A percentile compares a stretch with the other conserved stretches of the same genome.
Conservation (phyloP, 495 filamentous ascomycete species). For the Chlorociboria aeruginascens region DNA sequence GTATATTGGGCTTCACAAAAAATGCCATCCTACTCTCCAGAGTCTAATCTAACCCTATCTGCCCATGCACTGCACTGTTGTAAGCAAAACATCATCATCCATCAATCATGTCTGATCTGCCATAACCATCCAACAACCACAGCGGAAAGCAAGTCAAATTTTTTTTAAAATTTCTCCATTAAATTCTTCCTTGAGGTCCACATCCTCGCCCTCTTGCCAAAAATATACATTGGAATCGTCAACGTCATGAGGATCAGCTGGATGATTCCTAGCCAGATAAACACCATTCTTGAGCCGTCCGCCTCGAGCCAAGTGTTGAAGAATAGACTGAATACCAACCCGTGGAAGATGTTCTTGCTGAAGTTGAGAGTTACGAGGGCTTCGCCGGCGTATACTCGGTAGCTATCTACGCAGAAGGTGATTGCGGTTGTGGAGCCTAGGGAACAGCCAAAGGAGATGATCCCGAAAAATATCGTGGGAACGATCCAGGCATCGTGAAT, state of each 20-base stretch:
- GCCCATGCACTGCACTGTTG: background rate
- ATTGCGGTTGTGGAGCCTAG: constrained; percentile 89
- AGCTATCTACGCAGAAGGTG: constrained; percentile 89
- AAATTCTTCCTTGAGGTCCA: constrained; percentile 84
- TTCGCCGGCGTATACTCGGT: constrained; percentile 88
- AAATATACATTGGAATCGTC: constrained; percentile 93
- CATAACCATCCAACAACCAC: background rate
- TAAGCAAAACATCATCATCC: no score
- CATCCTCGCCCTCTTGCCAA: constrained; percentile 88
- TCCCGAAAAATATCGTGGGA: constrained; percentile 83
- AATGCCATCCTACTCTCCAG: no score
- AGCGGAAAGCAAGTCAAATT: no score
- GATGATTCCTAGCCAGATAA: constrained; percentile 73
- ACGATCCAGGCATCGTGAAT: constrained; percentile 74
- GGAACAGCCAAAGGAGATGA: constrained; percentile 88
- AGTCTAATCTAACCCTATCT: background rate
- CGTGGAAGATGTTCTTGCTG: constrained; percentile 87
- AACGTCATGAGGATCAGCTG: constrained; percentile 63
- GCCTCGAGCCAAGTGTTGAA: constrained; percentile 72
- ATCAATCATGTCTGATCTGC: background rate
- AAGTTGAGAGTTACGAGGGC: constrained; percentile 93
- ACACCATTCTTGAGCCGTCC: constrained; percentile 68
- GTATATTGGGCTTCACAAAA: no score
- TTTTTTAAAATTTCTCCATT: constrained; percentile 87
- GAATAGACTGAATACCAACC: constrained; percentile 82